These are phyloP conservation scores for Pulicaria dysenterica DNA, from an alignment of 129 eudicot species.

Conservation along the genomic window DNA sequence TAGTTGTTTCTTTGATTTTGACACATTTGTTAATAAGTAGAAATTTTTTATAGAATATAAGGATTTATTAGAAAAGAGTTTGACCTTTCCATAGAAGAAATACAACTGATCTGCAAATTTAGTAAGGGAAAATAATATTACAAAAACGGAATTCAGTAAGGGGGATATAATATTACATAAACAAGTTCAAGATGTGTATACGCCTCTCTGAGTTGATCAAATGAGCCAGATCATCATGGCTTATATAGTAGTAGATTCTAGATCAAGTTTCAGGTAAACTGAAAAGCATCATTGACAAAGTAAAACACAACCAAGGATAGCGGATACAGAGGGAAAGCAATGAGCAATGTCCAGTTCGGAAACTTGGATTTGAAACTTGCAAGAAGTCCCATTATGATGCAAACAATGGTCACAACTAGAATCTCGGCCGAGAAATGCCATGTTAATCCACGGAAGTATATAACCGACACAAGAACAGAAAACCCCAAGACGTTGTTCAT, in stretches of 20 bases:
- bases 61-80: too few relatives aligned
- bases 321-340: slow-evolving; percentile 64
- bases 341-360: slow-evolving; percentile 58
- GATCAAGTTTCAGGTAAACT: slow-evolving; percentile 17
- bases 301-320: slow-evolving; percentile 61
- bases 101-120: too few relatives aligned
- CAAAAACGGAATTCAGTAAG: too few relatives aligned
- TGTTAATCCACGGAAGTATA: slow-evolving; percentile 51
- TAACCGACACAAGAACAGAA: slow-evolving; percentile 52
- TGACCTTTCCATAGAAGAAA: too few relatives aligned
- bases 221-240: background rate
- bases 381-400: slow-evolving; percentile 44
- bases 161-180: too few relatives aligned
- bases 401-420: slow-evolving; percentile 50
- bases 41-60: too few relatives aligned
- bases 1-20: too few relatives aligned
- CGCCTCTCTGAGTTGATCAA: background rate
- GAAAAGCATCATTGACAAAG: slow-evolving; percentile 33
- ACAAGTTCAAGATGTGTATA: too few relatives aligned
- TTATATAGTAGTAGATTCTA: too few relatives aligned
- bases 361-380: slow-evolving; percentile 56
- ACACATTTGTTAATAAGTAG: too few relatives aligned
- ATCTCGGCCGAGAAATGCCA: slow-evolving; percentile 73
- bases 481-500: slow-evolving; percentile 72
- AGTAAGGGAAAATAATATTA: too few relatives aligned